A percentile compares a stretch with the other conserved stretches of the same genome.
Conservation (phyloP, 169 alveolate genomes). For the Theileria orientalis region DNA sequence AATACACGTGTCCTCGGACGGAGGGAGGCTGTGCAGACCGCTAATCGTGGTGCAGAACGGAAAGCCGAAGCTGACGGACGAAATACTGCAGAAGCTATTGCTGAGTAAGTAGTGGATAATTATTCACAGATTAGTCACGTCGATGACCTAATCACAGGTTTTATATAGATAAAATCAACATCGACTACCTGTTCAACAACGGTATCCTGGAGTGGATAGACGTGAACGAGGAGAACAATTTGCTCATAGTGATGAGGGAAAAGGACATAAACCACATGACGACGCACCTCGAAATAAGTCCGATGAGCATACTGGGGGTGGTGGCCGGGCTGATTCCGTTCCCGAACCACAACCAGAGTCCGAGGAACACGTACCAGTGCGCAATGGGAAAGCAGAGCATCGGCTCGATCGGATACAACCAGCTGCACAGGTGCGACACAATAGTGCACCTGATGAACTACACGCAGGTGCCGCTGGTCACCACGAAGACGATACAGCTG, state of each 20-base stretch:
- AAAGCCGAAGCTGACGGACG: slow-evolving; percentile 73
- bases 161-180: slow-evolving; percentile 76
- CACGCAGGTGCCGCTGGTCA: slow-evolving; percentile 98
- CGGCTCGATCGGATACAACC: slow-evolving; percentile 97
- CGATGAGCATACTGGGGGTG: slow-evolving; percentile 96
- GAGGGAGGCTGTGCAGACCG: slow-evolving; percentile 98
- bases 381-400: slow-evolving; percentile 99
- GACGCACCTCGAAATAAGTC: slow-evolving; percentile 99
- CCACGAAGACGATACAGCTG: slow-evolving; percentile 95
- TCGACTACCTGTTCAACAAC: slow-evolving; percentile 61
- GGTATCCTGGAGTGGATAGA: slow-evolving; percentile 99
- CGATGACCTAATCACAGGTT: too few species aligned
- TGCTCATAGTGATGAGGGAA: slow-evolving; percentile 91
- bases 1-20: slow-evolving; percentile 97
- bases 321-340: slow-evolving; percentile 99
- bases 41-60: slow-evolving; percentile 95
- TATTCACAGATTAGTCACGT: too few species aligned
- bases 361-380: slow-evolving; percentile 99
- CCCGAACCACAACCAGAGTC: slow-evolving; percentile 99
- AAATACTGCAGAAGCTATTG: slow-evolving; percentile 23
- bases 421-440: slow-evolving; percentile 89
- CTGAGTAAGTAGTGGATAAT: too few species aligned
- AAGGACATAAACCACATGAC: slow-evolving; percentile 86
- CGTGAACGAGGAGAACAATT: slow-evolving; percentile 98
- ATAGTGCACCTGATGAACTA: slow-evolving; percentile 90